phyloP scores from a whole-genome alignment of 805 yeast genomes.

The Saccharomycopsis synnaedendra region DNA sequence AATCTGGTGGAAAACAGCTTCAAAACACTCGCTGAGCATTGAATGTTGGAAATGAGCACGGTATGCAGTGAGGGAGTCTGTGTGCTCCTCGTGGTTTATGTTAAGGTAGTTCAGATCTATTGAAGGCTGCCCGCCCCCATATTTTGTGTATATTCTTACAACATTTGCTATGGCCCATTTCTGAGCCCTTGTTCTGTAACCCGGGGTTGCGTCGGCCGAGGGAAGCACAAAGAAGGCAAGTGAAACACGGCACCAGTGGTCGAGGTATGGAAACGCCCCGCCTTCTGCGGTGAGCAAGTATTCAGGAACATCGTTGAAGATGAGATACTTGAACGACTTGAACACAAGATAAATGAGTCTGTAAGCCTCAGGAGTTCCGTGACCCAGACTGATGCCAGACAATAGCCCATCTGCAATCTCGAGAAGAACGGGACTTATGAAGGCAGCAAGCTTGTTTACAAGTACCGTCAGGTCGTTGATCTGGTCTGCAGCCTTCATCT shows the following conservation, averaged over 20 bases:
- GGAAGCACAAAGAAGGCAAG: conserved; percentile 47
- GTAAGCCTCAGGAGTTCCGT: conserved; percentile 1
- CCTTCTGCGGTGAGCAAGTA: conserved; percentile 28
- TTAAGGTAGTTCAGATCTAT: conserved; percentile 19
- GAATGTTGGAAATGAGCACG: conserved; percentile 4
- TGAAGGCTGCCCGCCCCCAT: conserved; percentile 24
- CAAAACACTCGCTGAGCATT: conserved; percentile 6
- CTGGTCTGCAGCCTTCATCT: conserved; percentile 18
- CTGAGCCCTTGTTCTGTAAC: conserved; percentile 52
- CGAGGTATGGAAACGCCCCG: conserved; percentile 29
- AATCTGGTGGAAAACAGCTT: conserved; percentile 25
- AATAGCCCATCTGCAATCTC: conserved; percentile 1
- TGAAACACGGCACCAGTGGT: conserved; percentile 42
- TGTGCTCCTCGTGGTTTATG: conserved; percentile 10
- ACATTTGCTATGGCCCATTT: conserved; percentile 87
- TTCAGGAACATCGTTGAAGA: conserved; percentile 47
- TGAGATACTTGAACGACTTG: conserved; percentile 54
- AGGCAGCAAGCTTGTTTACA: conserved; percentile 7
- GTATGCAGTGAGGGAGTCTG: conserved; percentile 3
- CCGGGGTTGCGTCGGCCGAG: background rate
- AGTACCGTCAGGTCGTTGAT: conserved; percentile 9
- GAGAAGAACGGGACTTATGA: conserved; percentile 11
- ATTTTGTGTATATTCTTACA: conserved; percentile 57
- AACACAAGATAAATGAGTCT: conserved; percentile 45
- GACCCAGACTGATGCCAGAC: background rate